Evolutionary conservation across 805 yeast species (phyloP).

Genomic region (Saccharomycopsis lassenensis): DNA sequence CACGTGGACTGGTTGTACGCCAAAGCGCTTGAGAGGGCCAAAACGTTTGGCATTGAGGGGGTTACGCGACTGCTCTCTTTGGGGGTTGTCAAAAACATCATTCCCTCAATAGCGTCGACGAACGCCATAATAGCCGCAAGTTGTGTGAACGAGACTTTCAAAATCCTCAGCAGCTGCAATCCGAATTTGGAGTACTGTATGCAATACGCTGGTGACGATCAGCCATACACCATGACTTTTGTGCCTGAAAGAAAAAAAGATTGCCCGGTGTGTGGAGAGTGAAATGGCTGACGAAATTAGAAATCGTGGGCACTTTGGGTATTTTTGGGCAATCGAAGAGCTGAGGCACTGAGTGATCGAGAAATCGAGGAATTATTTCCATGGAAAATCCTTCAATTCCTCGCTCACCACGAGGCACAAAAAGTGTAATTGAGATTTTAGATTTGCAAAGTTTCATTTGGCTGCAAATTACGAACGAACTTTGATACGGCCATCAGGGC

Average conservation of each 20-base stretch:
- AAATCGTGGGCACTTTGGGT: no score
- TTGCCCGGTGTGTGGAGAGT: slow-evolving; percentile 78
- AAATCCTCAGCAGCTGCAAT: slow-evolving; percentile 58
- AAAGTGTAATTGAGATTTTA: no score
- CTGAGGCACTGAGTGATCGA: no score
- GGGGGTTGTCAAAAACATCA: slow-evolving; percentile 85
- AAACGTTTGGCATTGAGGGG: slow-evolving; percentile 56
- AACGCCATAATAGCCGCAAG: slow-evolving; percentile 87
- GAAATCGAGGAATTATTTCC: no score
- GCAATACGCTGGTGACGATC: slow-evolving; percentile 79
- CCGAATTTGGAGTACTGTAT: slow-evolving; percentile 66
- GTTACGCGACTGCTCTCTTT: slow-evolving; percentile 62
- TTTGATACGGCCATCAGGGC: no score
- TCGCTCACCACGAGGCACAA: no score
- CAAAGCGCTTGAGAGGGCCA: slow-evolving; percentile 48
- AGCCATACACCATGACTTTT: slow-evolving; percentile 66
- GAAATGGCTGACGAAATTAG: no score
- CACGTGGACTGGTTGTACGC: slow-evolving; percentile 56
- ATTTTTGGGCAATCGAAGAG: no score
- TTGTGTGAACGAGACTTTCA: slow-evolving; percentile 79
- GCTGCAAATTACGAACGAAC: no score
- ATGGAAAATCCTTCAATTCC: no score
- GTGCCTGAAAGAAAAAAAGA: slow-evolving; percentile 45
- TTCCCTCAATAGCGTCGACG: slow-evolving; percentile 91
- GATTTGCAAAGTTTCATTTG: no score